A percentile compares a stretch with the other conserved stretches of the same genome.
Conservation (phyloP, 331 rosid species). For the Pyracantha coccinea region DNA sequence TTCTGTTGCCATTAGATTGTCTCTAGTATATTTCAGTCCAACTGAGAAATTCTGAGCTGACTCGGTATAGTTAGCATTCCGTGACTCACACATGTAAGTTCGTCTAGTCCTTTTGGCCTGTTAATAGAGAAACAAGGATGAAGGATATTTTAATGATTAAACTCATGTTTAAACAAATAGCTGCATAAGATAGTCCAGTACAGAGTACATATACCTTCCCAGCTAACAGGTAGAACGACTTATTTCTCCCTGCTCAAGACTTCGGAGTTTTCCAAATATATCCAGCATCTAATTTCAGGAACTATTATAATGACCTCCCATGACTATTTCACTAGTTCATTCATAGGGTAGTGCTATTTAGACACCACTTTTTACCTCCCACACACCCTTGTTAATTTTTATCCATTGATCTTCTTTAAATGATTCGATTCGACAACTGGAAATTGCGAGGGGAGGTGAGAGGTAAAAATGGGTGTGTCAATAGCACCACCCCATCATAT, state of each 20-base stretch:
- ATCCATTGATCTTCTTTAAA: no score
- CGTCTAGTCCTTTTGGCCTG: slow-evolving; percentile 61
- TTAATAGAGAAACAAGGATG: not conserved
- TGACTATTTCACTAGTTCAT: not conserved
- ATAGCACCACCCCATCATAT: no score
- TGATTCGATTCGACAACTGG: no score
- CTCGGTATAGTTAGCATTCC: slow-evolving; percentile 27
- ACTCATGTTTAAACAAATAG: no score
- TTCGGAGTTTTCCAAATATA: not conserved
- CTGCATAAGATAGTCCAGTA: not conserved
- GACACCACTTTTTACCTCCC: no score
- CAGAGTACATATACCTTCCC: not conserved
- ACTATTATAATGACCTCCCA: not conserved
- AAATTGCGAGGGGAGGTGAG: no score
- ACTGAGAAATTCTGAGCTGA: slow-evolving; percentile 11
- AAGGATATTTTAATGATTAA: not conserved
- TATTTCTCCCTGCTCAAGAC: not conserved
- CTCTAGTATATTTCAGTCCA: slow-evolving; percentile 42
- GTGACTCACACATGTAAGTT: slow-evolving; percentile 45
- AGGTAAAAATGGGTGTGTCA: no score
- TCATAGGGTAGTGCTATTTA: not conserved
- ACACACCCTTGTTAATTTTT: no score
- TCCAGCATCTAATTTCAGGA: not conserved
- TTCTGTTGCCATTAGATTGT: slow-evolving; percentile 29
- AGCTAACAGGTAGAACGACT: not conserved